Conservation (phyloP, 257 asterid genomes). For the Fraxinus quadrangulata region DNA sequence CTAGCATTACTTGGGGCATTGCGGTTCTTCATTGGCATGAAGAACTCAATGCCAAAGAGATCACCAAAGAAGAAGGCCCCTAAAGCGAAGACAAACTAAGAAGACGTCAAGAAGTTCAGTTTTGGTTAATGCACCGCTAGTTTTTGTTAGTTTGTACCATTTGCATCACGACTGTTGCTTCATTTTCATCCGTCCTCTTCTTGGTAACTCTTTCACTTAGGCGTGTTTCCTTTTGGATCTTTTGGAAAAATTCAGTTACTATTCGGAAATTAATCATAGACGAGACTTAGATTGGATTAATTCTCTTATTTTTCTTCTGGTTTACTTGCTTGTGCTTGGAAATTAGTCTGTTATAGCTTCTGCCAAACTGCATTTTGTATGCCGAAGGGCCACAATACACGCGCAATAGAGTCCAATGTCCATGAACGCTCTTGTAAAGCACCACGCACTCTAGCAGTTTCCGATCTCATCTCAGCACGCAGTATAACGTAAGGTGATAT, state of each 20-base stretch:
- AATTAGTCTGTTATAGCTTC: neutral
- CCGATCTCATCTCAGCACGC: too few relatives aligned
- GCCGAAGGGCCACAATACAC: too few relatives aligned
- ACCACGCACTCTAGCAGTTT: too few relatives aligned
- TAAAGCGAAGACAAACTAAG: slow-evolving; percentile 72
- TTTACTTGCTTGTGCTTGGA: neutral
- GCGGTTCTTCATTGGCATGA: slow-evolving; percentile 87
- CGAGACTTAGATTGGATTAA: neutral
- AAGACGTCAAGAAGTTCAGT: slow-evolving; percentile 20
- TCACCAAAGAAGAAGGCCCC: slow-evolving; percentile 69
- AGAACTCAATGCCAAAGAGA: slow-evolving; percentile 79
- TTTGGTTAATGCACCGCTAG: slow-evolving; percentile 29
- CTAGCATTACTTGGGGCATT: slow-evolving; percentile 82
- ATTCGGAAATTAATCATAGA: neutral
- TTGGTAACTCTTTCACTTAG: slow-evolving; percentile 8
- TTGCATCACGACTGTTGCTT: slow-evolving; percentile 19
- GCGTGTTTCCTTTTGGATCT: slow-evolving; percentile 10
- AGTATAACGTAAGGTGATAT: too few relatives aligned
- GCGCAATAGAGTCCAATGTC: too few relatives aligned
- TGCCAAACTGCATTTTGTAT: neutral
- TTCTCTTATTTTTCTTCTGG: neutral
- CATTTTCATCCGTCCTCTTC: slow-evolving; percentile 11
- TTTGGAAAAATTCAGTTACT: slow-evolving; percentile 7
- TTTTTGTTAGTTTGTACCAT: slow-evolving; percentile 39
- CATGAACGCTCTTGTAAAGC: too few relatives aligned